phyloP scores from a whole-genome alignment of 805 yeast species.

The Wickerhamiella musiphila region DNA sequence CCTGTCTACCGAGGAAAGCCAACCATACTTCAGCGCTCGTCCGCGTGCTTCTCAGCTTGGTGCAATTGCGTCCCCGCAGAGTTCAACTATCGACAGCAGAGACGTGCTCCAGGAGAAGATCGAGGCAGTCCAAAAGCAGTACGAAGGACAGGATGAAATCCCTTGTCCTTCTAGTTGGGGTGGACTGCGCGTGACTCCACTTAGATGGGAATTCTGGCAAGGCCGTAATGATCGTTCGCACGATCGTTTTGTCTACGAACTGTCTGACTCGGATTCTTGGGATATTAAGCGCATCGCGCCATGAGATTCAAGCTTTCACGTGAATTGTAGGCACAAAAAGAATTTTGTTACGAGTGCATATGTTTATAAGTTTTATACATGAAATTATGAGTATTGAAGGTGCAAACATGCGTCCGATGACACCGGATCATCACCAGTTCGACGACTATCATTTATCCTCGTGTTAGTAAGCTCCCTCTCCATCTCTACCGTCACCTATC shows the following conservation, averaged over 20 bases:
- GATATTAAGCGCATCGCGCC: constrained; percentile 57
- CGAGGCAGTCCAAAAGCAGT: constrained; percentile 30
- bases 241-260: constrained; percentile 62
- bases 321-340: neutral
- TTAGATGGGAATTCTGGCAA: constrained; percentile 95
- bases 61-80: constrained; percentile 94
- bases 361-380: neutral
- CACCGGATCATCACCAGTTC: no score
- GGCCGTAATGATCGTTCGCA: constrained; percentile 82
- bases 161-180: constrained; percentile 97
- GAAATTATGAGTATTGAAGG: neutral
- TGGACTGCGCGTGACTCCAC: constrained; percentile 72
- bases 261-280: constrained; percentile 40
- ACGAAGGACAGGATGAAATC: constrained; percentile 46
- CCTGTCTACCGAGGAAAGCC: constrained; percentile 54
- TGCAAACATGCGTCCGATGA: no score
- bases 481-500: no score
- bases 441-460: no score
- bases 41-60: constrained; percentile 90
- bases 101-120: constrained; percentile 44
- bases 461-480: no score
- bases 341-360: neutral
- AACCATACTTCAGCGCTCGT: constrained; percentile 65
- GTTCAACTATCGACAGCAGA: constrained; percentile 38
- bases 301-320: constrained; percentile 2